phyloP scores from a whole-genome alignment of 2,329 filamentous ascomycete genomes.

The Talaromyces sp. region DNA sequence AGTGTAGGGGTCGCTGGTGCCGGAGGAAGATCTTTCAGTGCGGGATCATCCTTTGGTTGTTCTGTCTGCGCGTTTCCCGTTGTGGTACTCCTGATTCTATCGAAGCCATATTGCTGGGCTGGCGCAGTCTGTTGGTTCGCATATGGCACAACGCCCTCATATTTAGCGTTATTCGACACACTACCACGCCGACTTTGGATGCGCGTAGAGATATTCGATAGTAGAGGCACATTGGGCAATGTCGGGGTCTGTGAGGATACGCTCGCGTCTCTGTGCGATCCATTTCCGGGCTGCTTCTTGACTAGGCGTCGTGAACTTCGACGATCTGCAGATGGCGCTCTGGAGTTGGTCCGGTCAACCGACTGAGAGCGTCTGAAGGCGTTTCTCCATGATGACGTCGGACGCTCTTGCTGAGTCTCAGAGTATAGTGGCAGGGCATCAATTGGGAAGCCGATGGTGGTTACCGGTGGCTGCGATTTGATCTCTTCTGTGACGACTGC shows the following conservation, averaged over 20 bases:
- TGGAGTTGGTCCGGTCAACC: slow-evolving; percentile 3
- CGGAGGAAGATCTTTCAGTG: slow-evolving; percentile 5
- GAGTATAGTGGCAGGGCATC: slow-evolving; percentile 5
- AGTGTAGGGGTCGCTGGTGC: slow-evolving; percentile 15
- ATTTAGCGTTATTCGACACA: slow-evolving; percentile 1
- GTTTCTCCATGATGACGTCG: slow-evolving; percentile 24
- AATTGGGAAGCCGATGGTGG: slow-evolving; percentile 15
- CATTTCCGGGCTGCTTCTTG: slow-evolving; percentile 34
- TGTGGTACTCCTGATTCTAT: slow-evolving; percentile 20
- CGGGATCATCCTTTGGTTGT: neutral
- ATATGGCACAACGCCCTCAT: neutral
- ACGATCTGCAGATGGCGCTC: slow-evolving; percentile 18
- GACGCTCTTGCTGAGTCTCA: slow-evolving; percentile 13
- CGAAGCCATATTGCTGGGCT: neutral
- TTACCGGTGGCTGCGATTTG: neutral
- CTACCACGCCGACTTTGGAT: slow-evolving; percentile 13
- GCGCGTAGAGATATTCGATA: slow-evolving; percentile 19
- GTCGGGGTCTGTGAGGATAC: slow-evolving; percentile 27
- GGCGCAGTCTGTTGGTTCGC: neutral
- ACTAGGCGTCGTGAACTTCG: slow-evolving; percentile 31
- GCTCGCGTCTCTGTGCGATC: slow-evolving; percentile 31
- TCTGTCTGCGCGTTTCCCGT: neutral
- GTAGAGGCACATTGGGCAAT: slow-evolving; percentile 25
- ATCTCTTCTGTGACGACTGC: neutral
- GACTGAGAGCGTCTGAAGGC: slow-evolving; percentile 18